These are phyloP conservation scores for Musa troglodytarum DNA, from an alignment of 176 grass and related monocot genomes.

Conservation along the genomic window DNA sequence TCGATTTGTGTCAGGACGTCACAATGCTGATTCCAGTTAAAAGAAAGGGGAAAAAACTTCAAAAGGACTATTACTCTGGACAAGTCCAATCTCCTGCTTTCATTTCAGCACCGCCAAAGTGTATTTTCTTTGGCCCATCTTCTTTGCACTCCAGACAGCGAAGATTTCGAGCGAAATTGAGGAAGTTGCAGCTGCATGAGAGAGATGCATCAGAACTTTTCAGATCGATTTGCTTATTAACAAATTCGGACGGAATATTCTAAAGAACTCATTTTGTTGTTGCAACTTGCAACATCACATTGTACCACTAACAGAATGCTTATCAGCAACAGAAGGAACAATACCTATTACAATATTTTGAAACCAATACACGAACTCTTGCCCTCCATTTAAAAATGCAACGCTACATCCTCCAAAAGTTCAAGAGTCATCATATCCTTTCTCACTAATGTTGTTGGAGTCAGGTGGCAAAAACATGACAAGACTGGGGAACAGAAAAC, in stretches of 20 bases:
- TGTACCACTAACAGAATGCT: too few relatives aligned
- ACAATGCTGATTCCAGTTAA: slow-evolving; percentile 1
- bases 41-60: neutral
- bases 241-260: neutral
- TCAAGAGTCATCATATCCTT: too few relatives aligned
- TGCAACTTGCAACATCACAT: neutral
- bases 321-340: too few relatives aligned
- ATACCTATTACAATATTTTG: too few relatives aligned
- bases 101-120: slow-evolving; percentile 33
- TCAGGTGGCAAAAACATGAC: too few relatives aligned
- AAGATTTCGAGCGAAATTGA: slow-evolving; percentile 64
- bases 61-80: slow-evolving; percentile 34
- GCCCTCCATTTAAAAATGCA: too few relatives aligned
- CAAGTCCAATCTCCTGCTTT: slow-evolving; percentile 94
- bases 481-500: too few relatives aligned
- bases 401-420: too few relatives aligned
- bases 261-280: neutral
- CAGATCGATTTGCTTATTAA: too few relatives aligned
- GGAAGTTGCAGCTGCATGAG: slow-evolving; percentile 57
- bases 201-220: neutral
- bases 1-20: neutral
- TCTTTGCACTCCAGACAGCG: slow-evolving; percentile 53
- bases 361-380: too few relatives aligned
- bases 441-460: too few relatives aligned
- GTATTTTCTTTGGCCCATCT: slow-evolving; percentile 41